Base-by-base conservation (phyloP, 2,329 filamentous ascomycete genomes). In the Curvularia lunata region DNA sequence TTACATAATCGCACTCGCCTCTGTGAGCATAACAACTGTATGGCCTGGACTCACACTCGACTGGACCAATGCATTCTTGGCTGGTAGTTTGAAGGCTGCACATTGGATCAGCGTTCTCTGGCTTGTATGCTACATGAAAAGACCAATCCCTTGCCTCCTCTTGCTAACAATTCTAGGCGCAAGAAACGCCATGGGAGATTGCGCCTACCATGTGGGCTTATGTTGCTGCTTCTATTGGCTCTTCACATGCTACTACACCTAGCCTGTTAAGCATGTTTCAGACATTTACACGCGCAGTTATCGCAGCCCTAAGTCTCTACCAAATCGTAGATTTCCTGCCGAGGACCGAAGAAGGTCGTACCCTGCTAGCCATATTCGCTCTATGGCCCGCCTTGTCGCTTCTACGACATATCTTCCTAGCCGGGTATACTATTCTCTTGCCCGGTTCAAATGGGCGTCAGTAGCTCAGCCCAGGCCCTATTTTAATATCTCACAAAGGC, bases 81-180 rank as follows among this genome's bases (percentile, higher is more conserved):
- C 42, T 41, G 51, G 51, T 25, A 5, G 37, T 45, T 10, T 45
- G 8, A 55, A 50, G 18, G 38, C 46, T 8, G 28, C 40, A 21
- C 52, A 55, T 55, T 55, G 52, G 46, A 37, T 55, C 28, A 18
- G 10, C 13, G 19, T 48, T 19, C 41, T 54, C 27, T 54, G 38
- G 37, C n/a, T 54, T 8, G 52, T 54, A 43, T n/a, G 52, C 3
- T 10, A 27, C 5, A n/a, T 21, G 10, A 4, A 7, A 25, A 23
- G 28, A 18, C 21, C 16, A 10, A 13, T 13, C 7, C 3, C 7
- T 13, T 42, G 18, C 38, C 4, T 18, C 10, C 13, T 18, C 30
- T 21, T 23, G 13, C 25, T 55, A 32, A 49, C 19, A 10, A 25
- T 3, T 45, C 12, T 5, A 55, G 52, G 30, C 30, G 9, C 37